phyloP scores from a whole-genome alignment of 2,329 filamentous ascomycete species.

The Stachybotrys echinatus region DNA sequence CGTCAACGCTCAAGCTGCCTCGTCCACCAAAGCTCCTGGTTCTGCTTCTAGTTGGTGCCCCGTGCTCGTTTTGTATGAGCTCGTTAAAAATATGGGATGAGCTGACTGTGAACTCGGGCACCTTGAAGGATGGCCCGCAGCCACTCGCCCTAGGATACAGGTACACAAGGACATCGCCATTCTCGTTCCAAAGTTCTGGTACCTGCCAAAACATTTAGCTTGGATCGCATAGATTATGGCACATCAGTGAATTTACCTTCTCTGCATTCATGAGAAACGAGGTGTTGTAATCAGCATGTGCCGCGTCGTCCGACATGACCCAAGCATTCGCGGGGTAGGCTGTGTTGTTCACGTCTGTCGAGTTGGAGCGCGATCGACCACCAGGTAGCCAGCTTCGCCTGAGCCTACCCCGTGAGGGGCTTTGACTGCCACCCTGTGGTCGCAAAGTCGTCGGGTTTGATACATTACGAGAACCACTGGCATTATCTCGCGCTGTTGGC shows the following conservation, averaged over 20 bases:
- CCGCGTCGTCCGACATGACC: slow-evolving; percentile 46
- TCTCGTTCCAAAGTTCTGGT: slow-evolving; percentile 61
- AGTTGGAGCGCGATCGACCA: slow-evolving; percentile 45
- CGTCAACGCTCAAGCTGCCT: slow-evolving; percentile 42
- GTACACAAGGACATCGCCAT: slow-evolving; percentile 52
- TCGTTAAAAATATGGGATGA: slow-evolving; percentile 51
- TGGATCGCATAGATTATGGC: slow-evolving; percentile 5
- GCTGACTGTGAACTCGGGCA: slow-evolving; percentile 47
- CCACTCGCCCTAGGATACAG: slow-evolving; percentile 47
- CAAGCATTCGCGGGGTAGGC: slow-evolving; percentile 34
- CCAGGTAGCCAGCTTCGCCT: slow-evolving; percentile 49
- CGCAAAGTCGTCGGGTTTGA: slow-evolving; percentile 22
- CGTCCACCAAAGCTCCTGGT: slow-evolving; percentile 42
- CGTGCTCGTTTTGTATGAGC: slow-evolving; percentile 41
- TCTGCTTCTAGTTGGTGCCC: slow-evolving; percentile 25
- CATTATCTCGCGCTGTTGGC: slow-evolving; percentile 15
- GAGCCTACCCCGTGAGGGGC: slow-evolving; percentile 38
- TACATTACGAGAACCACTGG: slow-evolving; percentile 24
- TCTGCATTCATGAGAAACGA: slow-evolving; percentile 47
- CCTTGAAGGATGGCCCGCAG: slow-evolving; percentile 54
- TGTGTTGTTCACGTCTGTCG: slow-evolving; percentile 23
- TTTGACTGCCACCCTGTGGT: slow-evolving; percentile 32
- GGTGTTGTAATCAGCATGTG: slow-evolving; percentile 51
- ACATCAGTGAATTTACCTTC: slow-evolving; percentile 35
- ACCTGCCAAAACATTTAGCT: slow-evolving; percentile 35